A percentile compares a stretch with the other conserved stretches of the same genome.
Conservation (phyloP, 2,329 filamentous ascomycete genomes). For the Aspergillus fumigatiaffinis region DNA sequence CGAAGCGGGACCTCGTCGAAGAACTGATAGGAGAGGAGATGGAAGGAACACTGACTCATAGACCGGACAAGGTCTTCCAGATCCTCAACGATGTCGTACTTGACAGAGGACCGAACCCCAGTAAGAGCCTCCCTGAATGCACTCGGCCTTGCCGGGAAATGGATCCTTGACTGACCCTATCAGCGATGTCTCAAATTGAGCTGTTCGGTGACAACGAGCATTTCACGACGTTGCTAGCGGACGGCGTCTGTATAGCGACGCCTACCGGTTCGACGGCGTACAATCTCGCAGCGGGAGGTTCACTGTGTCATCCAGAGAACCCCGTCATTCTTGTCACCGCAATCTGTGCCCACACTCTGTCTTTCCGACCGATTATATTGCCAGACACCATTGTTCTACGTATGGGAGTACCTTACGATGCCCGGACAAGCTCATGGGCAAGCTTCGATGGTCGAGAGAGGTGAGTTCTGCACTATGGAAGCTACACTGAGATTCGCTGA, state of each 20-base stretch:
- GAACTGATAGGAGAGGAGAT: slow-evolving; percentile 84
- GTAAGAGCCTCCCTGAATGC: slow-evolving; percentile 43
- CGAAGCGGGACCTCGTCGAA: slow-evolving; percentile 70
- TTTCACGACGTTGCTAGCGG: slow-evolving; percentile 88
- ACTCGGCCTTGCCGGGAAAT: background rate
- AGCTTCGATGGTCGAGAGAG: slow-evolving; percentile 93
- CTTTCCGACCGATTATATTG: slow-evolving; percentile 92
- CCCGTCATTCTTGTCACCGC: slow-evolving; percentile 92
- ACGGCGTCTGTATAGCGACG: slow-evolving; percentile 89
- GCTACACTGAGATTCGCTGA: slow-evolving; percentile 6
- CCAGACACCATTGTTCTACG: slow-evolving; percentile 94
- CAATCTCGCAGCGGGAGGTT: slow-evolving; percentile 92
- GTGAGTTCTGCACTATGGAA: slow-evolving; percentile 26
- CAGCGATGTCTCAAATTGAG: slow-evolving; percentile 86
- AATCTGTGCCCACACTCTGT: slow-evolving; percentile 91
- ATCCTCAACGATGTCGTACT: slow-evolving; percentile 97
- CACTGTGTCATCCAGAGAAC: slow-evolving; percentile 91
- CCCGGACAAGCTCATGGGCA: slow-evolving; percentile 87
- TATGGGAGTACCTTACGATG: slow-evolving; percentile 90
- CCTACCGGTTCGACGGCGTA: slow-evolving; percentile 94
- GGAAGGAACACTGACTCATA: slow-evolving; percentile 80
- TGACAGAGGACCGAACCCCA: slow-evolving; percentile 88
- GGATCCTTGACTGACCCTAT: background rate
- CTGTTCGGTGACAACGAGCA: slow-evolving; percentile 94
- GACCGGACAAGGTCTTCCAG: slow-evolving; percentile 77